These are phyloP conservation scores for Udeniomyces megalosporus DNA, from an alignment of 768 basidiomycete genomes.

Conservation along the genomic window DNA sequence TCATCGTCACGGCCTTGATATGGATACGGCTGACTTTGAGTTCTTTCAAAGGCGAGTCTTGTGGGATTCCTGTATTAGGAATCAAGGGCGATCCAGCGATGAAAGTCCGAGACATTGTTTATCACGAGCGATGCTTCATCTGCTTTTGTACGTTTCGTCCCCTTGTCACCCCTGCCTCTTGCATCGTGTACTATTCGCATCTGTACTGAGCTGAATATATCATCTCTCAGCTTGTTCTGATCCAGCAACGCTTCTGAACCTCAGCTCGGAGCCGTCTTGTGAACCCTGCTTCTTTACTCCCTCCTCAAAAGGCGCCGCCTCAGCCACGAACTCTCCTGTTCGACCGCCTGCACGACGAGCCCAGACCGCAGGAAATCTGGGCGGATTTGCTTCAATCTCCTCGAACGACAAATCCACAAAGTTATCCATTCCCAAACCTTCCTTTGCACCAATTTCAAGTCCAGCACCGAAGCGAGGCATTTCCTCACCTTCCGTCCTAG, in stretches of 20 bases:
- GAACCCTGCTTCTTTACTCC: slow-evolving; percentile 1
- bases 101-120: neutral
- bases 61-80: neutral
- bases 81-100: slow-evolving; percentile 5
- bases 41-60: neutral
- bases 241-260: neutral
- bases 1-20: no score
- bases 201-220: neutral
- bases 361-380: neutral
- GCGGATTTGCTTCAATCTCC: neutral
- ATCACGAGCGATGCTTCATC: slow-evolving; percentile 6
- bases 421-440: neutral
- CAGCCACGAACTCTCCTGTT: no score
- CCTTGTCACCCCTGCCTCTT: no score
- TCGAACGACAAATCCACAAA: neutral
- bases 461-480: neutral
- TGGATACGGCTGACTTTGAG: no score
- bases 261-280: neutral
- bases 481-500: neutral
- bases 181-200: no score
- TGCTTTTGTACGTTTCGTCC: neutral
- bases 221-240: neutral
- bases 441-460: neutral
- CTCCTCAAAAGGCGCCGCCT: no score
- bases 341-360: neutral